Base-by-base conservation (phyloP, 1,284 basidiomycete genomes). In the Rhizopogon parksii region DNA sequence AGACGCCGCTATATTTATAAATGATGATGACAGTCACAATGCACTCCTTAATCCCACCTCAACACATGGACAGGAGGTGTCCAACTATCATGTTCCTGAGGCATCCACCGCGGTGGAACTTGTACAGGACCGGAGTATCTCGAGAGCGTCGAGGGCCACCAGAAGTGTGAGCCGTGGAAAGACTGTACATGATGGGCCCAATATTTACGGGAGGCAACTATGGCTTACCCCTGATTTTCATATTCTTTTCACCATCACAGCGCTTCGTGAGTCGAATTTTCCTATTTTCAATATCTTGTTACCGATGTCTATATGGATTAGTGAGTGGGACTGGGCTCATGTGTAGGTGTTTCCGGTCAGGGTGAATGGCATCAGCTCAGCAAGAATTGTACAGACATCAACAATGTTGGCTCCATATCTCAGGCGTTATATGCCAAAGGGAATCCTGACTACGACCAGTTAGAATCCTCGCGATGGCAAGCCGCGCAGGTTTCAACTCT, bases 401-500 rank as follows among this genome's bases (percentile, higher is more conserved):
- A 95, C 70, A 97, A 97, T 59, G 91, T 92, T 19, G 93, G 93
- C n/a, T 86, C 88, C 0, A 91, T 96, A 64, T 83, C 93, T 0
- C 85, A 91, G 63, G 90, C 90, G 0, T 74, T 97, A 11, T 91
- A 84, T 54, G 80, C 85, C 11, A 75, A 85, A 54, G 78, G 79
- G 6, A 78, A 84, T 43, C 67, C 77, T 1, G 60, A 74, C 3
- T 90, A 86, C 59, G 82, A 91, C 58, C 79, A 80, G 17, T 65
- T 75, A 0, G 74, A 77, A 55, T 83, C 91, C 0, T 76, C 83
- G 1, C 79, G 80, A 48, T 85, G 85, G 77, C 94, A 97, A 70
- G 85, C 90, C 0, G 75, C 80, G 3, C 91, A 95, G 61, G 93
- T 97, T 0, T 92, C 91, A 0, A 77, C 81, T 3, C 79, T 96